Evolutionary conservation across 1,139 yeast genomes (phyloP).

Genomic region (Candida sanyaensis): DNA sequence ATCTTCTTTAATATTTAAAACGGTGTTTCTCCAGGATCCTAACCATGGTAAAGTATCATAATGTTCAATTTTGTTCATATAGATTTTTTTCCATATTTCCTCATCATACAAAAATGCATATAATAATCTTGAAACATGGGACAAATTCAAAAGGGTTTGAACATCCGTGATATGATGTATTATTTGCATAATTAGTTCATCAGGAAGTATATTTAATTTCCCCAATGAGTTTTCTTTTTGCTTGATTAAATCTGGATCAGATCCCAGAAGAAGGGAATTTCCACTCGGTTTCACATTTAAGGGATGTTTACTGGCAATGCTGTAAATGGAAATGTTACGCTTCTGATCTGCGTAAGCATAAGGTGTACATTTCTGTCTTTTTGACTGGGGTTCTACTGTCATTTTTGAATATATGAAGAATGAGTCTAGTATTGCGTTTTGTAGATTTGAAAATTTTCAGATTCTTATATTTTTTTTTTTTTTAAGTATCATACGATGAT

Average conservation of each 20-base stretch:
- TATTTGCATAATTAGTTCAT: conserved; percentile 56
- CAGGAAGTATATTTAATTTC: conserved; percentile 50
- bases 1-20: conserved; percentile 38
- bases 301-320: conserved; percentile 53
- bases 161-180: conserved; percentile 47
- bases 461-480: background rate
- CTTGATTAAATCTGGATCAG: conserved; percentile 23
- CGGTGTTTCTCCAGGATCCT: conserved; percentile 78
- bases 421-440: background rate
- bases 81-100: conserved; percentile 73
- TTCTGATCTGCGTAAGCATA: conserved; percentile 16
- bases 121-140: conserved; percentile 63
- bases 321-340: conserved; percentile 24
- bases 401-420: background rate
- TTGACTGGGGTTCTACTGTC: conserved; percentile 9
- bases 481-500: background rate
- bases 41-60: conserved; percentile 47
- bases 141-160: conserved; percentile 46
- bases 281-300: conserved; percentile 76
- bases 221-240: conserved; percentile 49
- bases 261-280: conserved; percentile 41
- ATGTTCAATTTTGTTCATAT: conserved; percentile 30
- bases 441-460: background rate
- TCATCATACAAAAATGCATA: conserved; percentile 75
- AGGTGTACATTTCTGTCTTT: conserved; percentile 15